Evolutionary conservation across 169 alveolate species (phyloP).

Genomic region (Blepharisma undulans): DNA sequence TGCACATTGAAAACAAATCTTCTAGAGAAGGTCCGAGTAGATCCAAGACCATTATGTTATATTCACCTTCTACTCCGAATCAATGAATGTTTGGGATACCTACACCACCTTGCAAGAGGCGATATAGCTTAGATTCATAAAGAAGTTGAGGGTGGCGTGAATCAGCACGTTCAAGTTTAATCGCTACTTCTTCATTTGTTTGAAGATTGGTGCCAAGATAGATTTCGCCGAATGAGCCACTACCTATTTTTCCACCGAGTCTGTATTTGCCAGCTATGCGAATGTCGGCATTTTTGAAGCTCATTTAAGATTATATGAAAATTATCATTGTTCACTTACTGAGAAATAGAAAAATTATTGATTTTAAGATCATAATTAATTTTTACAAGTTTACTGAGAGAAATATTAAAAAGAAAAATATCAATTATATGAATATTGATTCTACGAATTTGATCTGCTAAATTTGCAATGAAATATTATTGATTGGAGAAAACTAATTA

Average conservation of each 20-base stretch:
- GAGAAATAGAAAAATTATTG: background rate
- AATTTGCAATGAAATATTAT: too few relatives aligned
- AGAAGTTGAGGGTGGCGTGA: constrained; percentile 65
- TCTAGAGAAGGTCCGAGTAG: constrained; percentile 83
- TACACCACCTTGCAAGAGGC: constrained; percentile 67
- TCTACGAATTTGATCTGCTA: background rate
- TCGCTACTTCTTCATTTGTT: constrained; percentile 71
- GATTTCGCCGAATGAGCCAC: constrained; percentile 87
- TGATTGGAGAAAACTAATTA: background rate
- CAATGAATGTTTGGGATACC: constrained; percentile 86
- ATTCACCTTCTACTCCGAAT: constrained; percentile 81
- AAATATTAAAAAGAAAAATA: too few relatives aligned
- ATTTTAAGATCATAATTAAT: background rate
- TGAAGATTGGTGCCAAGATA: constrained; percentile 64
- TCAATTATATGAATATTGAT: too few relatives aligned
- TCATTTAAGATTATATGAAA: background rate
- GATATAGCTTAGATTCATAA: constrained; percentile 65
- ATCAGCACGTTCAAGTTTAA: constrained; percentile 63
- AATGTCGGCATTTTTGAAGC: background rate
- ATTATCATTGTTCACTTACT: background rate
- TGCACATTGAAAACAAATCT: constrained; percentile 62
- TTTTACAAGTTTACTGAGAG: too few relatives aligned
- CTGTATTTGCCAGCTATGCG: constrained; percentile 33
- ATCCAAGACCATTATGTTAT: constrained; percentile 79
- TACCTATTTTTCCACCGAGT: constrained; percentile 65